Base-by-base conservation (phyloP, 169 alveolate genomes). In the Fabrea salina region DNA sequence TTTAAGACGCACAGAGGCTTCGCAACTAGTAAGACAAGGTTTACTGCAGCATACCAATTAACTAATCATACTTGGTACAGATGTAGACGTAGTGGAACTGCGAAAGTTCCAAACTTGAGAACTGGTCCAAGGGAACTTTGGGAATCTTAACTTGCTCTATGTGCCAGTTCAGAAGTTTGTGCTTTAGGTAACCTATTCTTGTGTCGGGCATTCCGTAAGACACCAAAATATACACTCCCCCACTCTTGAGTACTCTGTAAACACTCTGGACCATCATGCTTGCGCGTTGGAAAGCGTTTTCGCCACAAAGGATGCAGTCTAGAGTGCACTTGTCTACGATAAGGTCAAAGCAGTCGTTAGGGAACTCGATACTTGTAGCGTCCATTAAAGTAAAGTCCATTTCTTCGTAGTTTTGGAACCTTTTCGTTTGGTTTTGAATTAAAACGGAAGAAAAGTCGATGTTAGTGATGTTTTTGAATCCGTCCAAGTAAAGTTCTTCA, bases 271-370 rank as follows among this genome's bases (percentile, higher is more conserved):
- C 6, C 13, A n/a, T n/a, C 8, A 8, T 19, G 1, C 27, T 49
- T 27, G 70, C 70, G 19, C 25, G 0, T 3, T 22, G 70, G 8
- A 37, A 37, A 41, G 4, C 33, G 1, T 39, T 39, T 16, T 67
- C 78, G n/a, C 59, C 59, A 43, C 78, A 67, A 3, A 67, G 64
- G 13, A 67, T 7, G 4, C 78, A 67, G 30, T 90, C 95, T 41
- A 82, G 74, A 25, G 93, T 87, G 6, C 92, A 90, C 81, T 90
- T 90, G 75, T 90, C 95, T 43, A 90, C 77, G 7, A 82, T 57
- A 39, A 85, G 40, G 80, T 90, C 95, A 79, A 90, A 90, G 16
- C 41, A 50, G 54, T 79, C 78, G 53, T 61, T 82, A 37, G 80
- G 74, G 51, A 80, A 89, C 30, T 37, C 58, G 84, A 89, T 79